Conservation (phyloP, 2,329 filamentous ascomycete species). For the Fonsecaea nubica region DNA sequence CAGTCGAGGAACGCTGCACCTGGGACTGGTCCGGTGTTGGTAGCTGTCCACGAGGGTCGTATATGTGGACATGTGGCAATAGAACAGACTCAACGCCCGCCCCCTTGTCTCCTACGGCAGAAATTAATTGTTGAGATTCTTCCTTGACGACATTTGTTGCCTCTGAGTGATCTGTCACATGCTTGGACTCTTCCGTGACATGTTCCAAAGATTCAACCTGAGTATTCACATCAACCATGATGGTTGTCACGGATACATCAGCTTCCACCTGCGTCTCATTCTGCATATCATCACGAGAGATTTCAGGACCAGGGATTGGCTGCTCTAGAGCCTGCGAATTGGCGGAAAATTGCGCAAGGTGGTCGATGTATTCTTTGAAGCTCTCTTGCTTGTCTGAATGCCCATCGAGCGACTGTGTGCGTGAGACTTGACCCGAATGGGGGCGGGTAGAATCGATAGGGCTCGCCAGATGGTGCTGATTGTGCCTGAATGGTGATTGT, state of each 20-base stretch:
- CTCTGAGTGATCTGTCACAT: neutral
- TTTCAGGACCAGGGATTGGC: neutral
- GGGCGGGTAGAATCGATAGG: constrained; percentile 16
- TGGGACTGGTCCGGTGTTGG: constrained; percentile 36
- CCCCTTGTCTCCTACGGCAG: neutral
- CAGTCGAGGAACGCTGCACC: neutral
- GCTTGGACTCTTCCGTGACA: neutral
- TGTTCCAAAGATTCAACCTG: neutral
- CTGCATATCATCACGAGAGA: neutral
- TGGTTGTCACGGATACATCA: neutral
- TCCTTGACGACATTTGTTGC: neutral
- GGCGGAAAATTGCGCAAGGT: constrained; percentile 11
- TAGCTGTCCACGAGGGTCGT: constrained; percentile 14
- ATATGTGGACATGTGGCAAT: neutral
- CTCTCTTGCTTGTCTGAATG: constrained; percentile 19
- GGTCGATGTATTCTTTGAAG: constrained; percentile 7
- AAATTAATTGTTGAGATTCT: no score
- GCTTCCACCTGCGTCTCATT: neutral
- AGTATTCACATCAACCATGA: neutral
- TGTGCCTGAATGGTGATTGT: constrained; percentile 30
- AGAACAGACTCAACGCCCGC: neutral
- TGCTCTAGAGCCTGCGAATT: neutral
- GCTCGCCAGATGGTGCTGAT: constrained; percentile 10
- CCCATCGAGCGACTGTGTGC: constrained; percentile 22
- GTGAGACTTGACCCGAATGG: constrained; percentile 11